Evolutionary conservation across 202 grass and related monocot genomes (phyloP).

Genomic region (Zizania palustris): DNA sequence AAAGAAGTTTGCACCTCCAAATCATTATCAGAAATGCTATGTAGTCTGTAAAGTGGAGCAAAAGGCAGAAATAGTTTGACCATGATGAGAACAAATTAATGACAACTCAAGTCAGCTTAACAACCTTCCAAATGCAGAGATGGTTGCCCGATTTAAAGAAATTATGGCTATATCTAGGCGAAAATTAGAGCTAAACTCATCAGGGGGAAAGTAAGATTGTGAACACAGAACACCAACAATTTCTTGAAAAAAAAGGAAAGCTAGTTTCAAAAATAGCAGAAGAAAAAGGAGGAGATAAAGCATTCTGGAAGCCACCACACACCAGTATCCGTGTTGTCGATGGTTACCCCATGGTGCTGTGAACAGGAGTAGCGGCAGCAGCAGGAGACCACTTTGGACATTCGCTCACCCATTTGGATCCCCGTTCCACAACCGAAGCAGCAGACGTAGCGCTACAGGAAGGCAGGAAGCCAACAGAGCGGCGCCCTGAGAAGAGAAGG

Average conservation of each 20-base stretch:
- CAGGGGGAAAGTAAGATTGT: not conserved
- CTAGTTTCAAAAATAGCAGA: conserved; percentile 1
- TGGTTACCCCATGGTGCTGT: conserved; percentile 50
- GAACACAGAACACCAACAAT: not conserved
- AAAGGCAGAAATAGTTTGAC: not conserved
- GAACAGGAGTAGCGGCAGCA: conserved; percentile 66
- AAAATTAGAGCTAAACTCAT: conserved; percentile 8
- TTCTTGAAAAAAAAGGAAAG: not conserved
- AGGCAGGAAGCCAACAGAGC: conserved; percentile 23
- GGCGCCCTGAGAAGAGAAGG: not conserved
- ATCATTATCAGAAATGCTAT: not conserved
- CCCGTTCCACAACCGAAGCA: not conserved
- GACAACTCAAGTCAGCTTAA: not conserved
- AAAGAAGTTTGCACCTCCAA: not conserved
- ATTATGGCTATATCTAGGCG: not conserved
- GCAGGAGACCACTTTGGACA: conserved; percentile 58
- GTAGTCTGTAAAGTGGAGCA: not conserved
- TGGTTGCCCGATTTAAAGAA: not conserved
- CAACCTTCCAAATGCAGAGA: conserved; percentile 32
- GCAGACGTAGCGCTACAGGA: too few relatives aligned
- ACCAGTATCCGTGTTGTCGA: conserved; percentile 48
- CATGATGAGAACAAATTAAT: not conserved
- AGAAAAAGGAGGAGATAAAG: not conserved
- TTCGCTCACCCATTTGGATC: conserved; percentile 64
- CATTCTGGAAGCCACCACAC: conserved; percentile 15